Evolutionary conservation across 139 green algal genomes (phyloP).

Genomic region (Astrephomene gubernaculifera): DNA sequence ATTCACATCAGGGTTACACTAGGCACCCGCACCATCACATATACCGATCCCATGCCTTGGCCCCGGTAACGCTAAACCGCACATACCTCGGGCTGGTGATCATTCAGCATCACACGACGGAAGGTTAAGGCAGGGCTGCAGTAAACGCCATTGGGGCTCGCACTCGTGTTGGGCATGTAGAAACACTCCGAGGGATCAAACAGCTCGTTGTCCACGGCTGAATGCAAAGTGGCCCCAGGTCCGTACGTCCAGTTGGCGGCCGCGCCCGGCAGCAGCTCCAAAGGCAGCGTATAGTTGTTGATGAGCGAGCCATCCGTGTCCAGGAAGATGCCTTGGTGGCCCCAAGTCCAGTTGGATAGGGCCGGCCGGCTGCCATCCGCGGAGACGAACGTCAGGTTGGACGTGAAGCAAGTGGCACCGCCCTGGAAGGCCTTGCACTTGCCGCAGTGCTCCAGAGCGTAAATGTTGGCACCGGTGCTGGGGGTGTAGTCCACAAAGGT

Average conservation of each 20-base stretch:
- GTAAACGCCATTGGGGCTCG: conserved; percentile 35
- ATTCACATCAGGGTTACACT: too few relatives aligned
- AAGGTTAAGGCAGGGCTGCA: conserved; percentile 46
- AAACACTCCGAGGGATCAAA: conserved; percentile 38
- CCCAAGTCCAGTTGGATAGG: conserved; percentile 49
- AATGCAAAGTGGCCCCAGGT: conserved; percentile 24
- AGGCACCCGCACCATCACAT: too few relatives aligned
- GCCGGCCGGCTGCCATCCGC: not conserved
- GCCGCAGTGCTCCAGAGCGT: conserved; percentile 59
- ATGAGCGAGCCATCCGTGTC: conserved; percentile 70
- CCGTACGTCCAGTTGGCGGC: not conserved
- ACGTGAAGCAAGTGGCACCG: conserved; percentile 52
- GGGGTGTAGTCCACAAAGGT: conserved; percentile 61
- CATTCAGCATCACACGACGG: conserved; percentile 60
- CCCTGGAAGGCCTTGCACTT: conserved; percentile 63
- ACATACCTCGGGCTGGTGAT: conserved; percentile 31
- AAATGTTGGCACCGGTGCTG: conserved; percentile 10
- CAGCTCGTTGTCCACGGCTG: conserved; percentile 19
- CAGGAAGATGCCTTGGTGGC: conserved; percentile 53
- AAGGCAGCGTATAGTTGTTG: conserved; percentile 36
- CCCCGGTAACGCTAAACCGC: too few relatives aligned
- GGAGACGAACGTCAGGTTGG: conserved; percentile 40
- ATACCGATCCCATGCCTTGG: too few relatives aligned
- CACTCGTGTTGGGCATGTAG: conserved; percentile 10
- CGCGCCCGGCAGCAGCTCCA: not conserved